A percentile compares a stretch with the other conserved stretches of the same genome.
These are phyloP conservation scores for Fusarium continuum DNA, from an alignment of 2,329 filamentous ascomycete species.

Conservation along the genomic window DNA sequence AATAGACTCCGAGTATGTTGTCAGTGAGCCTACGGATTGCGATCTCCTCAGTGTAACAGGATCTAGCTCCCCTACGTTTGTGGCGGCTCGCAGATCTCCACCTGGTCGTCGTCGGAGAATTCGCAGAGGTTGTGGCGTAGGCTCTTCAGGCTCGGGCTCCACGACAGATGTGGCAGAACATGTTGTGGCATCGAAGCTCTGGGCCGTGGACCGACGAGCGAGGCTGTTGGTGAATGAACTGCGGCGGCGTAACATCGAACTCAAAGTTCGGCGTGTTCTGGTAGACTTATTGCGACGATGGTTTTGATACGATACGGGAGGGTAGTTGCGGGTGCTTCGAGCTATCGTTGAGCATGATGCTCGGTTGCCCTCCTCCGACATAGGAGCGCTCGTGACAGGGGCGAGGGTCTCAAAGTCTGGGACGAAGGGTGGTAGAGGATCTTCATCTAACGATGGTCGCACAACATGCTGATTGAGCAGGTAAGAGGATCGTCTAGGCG, in stretches of 20 bases:
- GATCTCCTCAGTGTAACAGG: constrained; percentile 59
- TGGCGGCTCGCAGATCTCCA: constrained; percentile 75
- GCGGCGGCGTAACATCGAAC: constrained; percentile 63
- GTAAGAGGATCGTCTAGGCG: constrained; percentile 64
- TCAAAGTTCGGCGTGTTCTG: constrained; percentile 59
- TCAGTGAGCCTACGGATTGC: constrained; percentile 67
- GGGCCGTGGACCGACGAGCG: constrained; percentile 59
- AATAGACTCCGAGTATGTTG: constrained; percentile 68
- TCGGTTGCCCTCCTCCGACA: constrained; percentile 48
- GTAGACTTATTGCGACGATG: constrained; percentile 60
- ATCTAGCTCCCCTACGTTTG: constrained; percentile 71
- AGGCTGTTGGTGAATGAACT: constrained; percentile 69
- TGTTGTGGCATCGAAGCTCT: constrained; percentile 67
- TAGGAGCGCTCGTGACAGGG: constrained; percentile 36
- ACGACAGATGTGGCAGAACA: constrained; percentile 62
- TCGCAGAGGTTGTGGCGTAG: constrained; percentile 64
- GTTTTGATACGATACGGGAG: constrained; percentile 46
- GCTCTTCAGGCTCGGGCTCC: constrained; percentile 50
- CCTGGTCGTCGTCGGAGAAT: constrained; percentile 77
- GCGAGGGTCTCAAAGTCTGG: constrained; percentile 57
- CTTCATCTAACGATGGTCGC: constrained; percentile 48
- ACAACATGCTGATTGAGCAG: constrained; percentile 60
- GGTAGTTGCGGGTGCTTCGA: constrained; percentile 40
- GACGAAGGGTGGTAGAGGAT: constrained; percentile 58
- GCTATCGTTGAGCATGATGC: constrained; percentile 45